phyloP scores from a whole-genome alignment of 345 rosid species.

The Syzygium oleosum region DNA sequence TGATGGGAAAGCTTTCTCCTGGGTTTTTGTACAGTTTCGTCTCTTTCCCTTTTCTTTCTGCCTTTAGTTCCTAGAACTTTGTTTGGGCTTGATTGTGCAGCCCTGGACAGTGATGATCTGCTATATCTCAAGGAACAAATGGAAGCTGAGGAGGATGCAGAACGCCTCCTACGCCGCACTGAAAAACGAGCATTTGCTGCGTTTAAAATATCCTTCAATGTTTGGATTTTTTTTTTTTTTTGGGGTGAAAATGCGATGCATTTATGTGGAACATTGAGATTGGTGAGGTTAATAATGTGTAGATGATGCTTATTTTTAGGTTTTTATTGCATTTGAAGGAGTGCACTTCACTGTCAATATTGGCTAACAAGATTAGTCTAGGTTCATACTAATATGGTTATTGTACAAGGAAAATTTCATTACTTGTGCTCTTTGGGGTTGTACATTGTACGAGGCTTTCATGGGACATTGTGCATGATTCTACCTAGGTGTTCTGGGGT shows the following conservation, averaged over 20 bases:
- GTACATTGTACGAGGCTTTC: neutral
- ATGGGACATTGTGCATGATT: neutral
- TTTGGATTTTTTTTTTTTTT: neutral
- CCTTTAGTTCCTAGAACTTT: constrained; percentile 15
- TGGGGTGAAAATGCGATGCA: neutral
- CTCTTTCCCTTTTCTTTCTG: neutral
- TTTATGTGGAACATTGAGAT: neutral
- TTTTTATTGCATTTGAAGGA: neutral
- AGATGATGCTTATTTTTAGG: neutral
- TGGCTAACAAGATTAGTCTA: neutral
- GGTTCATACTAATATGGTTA: neutral
- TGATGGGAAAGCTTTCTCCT: neutral
- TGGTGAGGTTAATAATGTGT: neutral
- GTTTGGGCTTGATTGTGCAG: constrained; percentile 36
- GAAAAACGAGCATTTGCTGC: constrained; percentile 98
- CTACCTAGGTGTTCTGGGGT: neutral
- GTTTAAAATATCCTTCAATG: constrained; percentile 80
- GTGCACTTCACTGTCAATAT: neutral
- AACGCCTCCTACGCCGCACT: constrained; percentile 87
- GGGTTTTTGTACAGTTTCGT: neutral
- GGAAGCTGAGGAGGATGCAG: constrained; percentile 99
- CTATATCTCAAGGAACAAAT: constrained; percentile 97
- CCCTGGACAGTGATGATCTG: constrained; percentile 97
- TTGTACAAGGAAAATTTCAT: neutral
- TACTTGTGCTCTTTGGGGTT: neutral